These are phyloP conservation scores for Gossypium armourianum DNA, from an alignment of 441 rosid genomes.

Conservation along the genomic window DNA sequence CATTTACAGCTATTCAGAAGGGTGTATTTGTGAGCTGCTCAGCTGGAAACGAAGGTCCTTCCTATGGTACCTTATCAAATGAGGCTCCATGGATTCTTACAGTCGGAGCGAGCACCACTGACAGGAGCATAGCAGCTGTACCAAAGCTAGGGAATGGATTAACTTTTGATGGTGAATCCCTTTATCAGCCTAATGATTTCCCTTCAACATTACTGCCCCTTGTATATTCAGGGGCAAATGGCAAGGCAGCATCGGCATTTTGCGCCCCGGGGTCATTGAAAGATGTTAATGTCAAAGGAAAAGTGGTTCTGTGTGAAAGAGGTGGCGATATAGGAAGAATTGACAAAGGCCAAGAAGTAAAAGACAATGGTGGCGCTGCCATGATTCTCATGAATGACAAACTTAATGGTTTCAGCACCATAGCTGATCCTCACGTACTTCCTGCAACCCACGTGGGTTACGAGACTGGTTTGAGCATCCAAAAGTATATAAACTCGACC, in stretches of 20 bases:
- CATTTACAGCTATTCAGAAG: slow-evolving; percentile 30
- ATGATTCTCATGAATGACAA: slow-evolving; percentile 31
- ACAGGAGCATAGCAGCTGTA: slow-evolving; percentile 24
- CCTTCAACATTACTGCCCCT: slow-evolving; percentile 28
- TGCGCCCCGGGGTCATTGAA: slow-evolving; percentile 30
- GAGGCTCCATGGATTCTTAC: slow-evolving; percentile 40
- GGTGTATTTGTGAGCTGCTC: slow-evolving; percentile 35
- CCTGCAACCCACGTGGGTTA: slow-evolving; percentile 31
- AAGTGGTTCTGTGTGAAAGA: slow-evolving; percentile 37
- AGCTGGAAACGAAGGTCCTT: slow-evolving; percentile 29
- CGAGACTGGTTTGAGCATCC: slow-evolving; percentile 20
- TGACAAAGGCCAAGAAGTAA: slow-evolving; percentile 30
- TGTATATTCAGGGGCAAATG: slow-evolving; percentile 32
- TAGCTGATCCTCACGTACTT: slow-evolving; percentile 29
- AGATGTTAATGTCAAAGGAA: slow-evolving; percentile 29
- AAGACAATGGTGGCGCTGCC: slow-evolving; percentile 30
- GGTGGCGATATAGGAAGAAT: slow-evolving; percentile 21
- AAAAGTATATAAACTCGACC: slow-evolving; percentile 27
- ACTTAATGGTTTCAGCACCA: slow-evolving; percentile 18
- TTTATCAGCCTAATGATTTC: slow-evolving; percentile 30
- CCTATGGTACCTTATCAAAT: slow-evolving; percentile 19
- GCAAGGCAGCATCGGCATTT: slow-evolving; percentile 11
- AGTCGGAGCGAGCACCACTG: slow-evolving; percentile 31
- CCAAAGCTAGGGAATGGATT: slow-evolving; percentile 26
- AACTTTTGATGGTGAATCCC: slow-evolving; percentile 29